Percentiles rank a stretch among this genome's conserved stretches.
phyloP scores from a whole-genome alignment of 139 green algal genomes.

The Volvox africanus region DNA sequence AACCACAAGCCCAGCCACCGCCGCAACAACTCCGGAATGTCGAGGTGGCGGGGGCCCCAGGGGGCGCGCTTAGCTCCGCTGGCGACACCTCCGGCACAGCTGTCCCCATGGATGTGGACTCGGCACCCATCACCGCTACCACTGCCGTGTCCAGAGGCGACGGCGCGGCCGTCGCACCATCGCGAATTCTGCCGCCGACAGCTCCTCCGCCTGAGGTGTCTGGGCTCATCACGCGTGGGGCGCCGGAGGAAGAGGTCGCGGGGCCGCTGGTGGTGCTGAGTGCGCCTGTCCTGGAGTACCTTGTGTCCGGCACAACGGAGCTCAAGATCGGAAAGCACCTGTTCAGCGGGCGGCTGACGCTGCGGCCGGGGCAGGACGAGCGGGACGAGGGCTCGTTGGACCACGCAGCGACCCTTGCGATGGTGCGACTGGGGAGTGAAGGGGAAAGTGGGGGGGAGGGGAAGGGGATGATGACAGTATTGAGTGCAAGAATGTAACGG shows the following conservation, averaged over 20 bases:
- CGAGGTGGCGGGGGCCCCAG: neutral
- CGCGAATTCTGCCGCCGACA: neutral
- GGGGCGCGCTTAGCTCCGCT: neutral
- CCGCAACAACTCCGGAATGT: no score
- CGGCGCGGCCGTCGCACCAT: neutral
- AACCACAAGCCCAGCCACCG: neutral
- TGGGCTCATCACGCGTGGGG: neutral
- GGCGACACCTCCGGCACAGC: neutral
- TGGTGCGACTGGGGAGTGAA: neutral
- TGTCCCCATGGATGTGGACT: conserved; percentile 21
- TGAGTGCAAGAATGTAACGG: neutral
- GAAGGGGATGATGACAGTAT: neutral
- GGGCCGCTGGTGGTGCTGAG: conserved; percentile 37
- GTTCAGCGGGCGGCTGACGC: conserved; percentile 47
- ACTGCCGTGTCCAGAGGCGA: neutral
- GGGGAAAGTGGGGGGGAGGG: neutral
- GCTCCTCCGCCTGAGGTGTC: conserved; percentile 13
- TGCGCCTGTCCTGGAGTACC: conserved; percentile 34
- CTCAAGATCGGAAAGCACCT: conserved; percentile 50
- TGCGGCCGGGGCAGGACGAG: conserved; percentile 52
- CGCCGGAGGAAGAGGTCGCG: conserved; percentile 6
- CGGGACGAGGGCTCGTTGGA: conserved; percentile 39
- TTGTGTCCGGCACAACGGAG: conserved; percentile 33
- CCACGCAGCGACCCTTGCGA: conserved; percentile 21
- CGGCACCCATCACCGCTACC: neutral